Evolutionary conservation across 352 stramenopile species (phyloP).

Genomic region (Phytophthora sojae): DNA sequence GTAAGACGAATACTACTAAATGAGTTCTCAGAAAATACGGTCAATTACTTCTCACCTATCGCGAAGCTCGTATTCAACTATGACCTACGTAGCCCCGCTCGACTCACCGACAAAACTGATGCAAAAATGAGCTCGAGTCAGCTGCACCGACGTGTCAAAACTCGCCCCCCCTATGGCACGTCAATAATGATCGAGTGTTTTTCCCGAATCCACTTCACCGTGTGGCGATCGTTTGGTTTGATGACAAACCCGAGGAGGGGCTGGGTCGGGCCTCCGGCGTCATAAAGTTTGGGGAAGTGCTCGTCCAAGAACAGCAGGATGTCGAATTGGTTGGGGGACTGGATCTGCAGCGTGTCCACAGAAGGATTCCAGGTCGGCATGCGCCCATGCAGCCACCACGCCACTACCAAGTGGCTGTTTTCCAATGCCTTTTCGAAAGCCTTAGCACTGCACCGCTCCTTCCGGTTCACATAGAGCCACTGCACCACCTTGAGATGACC

Average conservation of each 20-base stretch:
- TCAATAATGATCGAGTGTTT: neutral
- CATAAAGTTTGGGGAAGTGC: neutral
- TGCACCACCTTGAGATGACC: neutral
- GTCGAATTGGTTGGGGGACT: neutral
- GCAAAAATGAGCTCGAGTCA: too few species aligned
- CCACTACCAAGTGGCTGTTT: neutral
- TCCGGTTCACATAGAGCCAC: neutral
- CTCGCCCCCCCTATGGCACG: neutral
- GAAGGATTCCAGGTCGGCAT: neutral
- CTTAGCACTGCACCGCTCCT: neutral
- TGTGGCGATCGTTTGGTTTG: neutral
- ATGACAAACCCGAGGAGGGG: neutral
- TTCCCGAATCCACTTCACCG: neutral
- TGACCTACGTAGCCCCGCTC: too few species aligned
- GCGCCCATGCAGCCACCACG: neutral
- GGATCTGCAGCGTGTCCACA: neutral
- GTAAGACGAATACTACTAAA: too few species aligned
- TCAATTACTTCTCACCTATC: too few species aligned
- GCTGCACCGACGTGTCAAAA: too few species aligned
- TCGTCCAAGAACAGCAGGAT: conserved; percentile 1
- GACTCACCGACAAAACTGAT: too few species aligned
- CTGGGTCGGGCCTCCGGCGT: neutral
- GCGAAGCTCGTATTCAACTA: too few species aligned
- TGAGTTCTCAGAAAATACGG: too few species aligned
- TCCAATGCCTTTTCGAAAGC: neutral